Conservation (phyloP, 345 rosid species). For the Eutrema heterophyllum region DNA sequence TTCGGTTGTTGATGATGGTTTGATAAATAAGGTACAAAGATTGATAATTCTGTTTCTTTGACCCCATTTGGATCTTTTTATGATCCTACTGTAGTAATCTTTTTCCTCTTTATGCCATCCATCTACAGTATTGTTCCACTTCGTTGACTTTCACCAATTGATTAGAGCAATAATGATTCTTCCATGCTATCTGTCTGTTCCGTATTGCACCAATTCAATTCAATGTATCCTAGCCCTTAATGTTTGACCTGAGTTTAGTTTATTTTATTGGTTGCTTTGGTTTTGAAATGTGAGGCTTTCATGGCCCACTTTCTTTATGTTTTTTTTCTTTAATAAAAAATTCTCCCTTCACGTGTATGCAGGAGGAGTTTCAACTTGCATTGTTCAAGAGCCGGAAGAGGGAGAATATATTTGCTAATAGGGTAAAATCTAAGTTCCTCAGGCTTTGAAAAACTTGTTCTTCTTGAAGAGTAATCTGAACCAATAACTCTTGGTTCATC, state of each 20-base stretch:
- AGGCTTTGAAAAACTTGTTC: neutral
- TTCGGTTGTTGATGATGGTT: conserved; percentile 92
- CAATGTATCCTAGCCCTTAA: conserved; percentile 22
- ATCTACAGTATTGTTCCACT: neutral
- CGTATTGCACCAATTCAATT: conserved; percentile 11
- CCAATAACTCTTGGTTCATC: neutral
- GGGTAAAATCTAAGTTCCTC: conserved; percentile 42
- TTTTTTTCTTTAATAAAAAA: neutral
- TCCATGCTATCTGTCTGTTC: conserved; percentile 18
- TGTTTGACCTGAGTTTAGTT: conserved; percentile 15
- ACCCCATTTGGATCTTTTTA: conserved; percentile 14
- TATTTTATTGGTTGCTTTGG: conserved; percentile 14
- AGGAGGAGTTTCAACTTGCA: conserved; percentile 98
- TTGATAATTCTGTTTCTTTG: neutral
- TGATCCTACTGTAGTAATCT: conserved; percentile 2
- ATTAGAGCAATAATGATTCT: conserved; percentile 10
- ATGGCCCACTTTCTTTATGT: conserved; percentile 11
- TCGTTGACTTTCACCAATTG: conserved; percentile 13
- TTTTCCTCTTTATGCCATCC: conserved; percentile 15
- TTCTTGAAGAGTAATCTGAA: neutral
- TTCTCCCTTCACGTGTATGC: conserved; percentile 28
- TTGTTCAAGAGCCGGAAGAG: conserved; percentile 84
- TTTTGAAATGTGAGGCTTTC: conserved; percentile 19
- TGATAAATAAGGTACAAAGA: conserved; percentile 78
- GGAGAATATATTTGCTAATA: conserved; percentile 90